Evolutionary conservation across 768 basidiomycete genomes (phyloP), one percentile per base, ranked within the genome.

Genomic region (Boletus rubroflammeus): DNA sequence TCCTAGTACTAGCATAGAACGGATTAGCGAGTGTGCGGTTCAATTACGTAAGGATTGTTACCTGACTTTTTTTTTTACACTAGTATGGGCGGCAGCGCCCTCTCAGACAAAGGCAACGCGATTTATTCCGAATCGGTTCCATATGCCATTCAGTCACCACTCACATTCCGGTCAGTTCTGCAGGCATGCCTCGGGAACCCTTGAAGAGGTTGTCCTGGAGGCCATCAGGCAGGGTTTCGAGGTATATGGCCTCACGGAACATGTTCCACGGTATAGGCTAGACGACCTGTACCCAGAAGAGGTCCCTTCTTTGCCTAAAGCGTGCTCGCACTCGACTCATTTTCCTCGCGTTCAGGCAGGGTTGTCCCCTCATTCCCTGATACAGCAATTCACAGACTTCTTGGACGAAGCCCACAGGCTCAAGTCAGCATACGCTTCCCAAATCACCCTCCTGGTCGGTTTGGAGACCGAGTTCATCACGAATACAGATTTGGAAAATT

Each of bases 141-240:
- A 15, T 42, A 83, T 83, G 82, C 86, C 85, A 54, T 75, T 82
- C 63, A 89, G 86, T 65, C 91, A 92, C 67, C 93, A 94, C 71
- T 93, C 90, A 19, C 93, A 97, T 65, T 96, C 92, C 0, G 93
- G 94, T 29, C 86, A 95, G 64, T 96, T 94, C 73, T 96, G 95
- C 76, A 86, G 83, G 59, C 95, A 98, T 66, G 96, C 93, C 3
- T 75, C 77, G 13, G 93, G 93, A 7, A 74, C 77, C 1, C 77
- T 99, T 36, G 86, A 94, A 62, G 83, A 90, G 5, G 86, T 94
- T 15, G 88, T 97, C 4, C 66, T 76, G 17, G 87, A 88, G 61
- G 95, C 96, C 34, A 86, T 96, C 53, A 68, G 73, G 7, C 81
- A 88, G 67, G 81, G 85, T 0, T 98, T 98, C 67, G 74, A 80